These are phyloP conservation scores for Setaria italica DNA, from an alignment of 202 grass and related monocot species.

Conservation along the genomic window DNA sequence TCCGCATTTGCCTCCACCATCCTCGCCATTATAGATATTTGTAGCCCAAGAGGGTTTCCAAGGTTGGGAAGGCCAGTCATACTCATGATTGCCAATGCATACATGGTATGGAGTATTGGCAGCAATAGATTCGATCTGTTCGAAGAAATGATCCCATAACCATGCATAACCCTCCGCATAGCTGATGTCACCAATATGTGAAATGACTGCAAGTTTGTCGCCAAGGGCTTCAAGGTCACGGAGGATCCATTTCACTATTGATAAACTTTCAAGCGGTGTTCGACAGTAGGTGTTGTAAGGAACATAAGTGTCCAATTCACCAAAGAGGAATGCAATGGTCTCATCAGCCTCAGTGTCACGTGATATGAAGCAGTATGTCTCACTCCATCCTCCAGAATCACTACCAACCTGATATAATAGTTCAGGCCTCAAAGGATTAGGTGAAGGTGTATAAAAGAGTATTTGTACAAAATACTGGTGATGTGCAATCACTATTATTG, in stretches of 20 bases:
- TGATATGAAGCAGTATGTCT: conserved; percentile 77
- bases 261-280: conserved; percentile 76
- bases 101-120: conserved; percentile 83
- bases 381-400: conserved; percentile 78
- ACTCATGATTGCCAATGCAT: conserved; percentile 95
- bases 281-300: conserved; percentile 80
- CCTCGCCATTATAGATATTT: conserved; percentile 57
- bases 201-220: conserved; percentile 77
- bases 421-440: conserved; percentile 1
- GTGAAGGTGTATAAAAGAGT: not conserved
- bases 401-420: conserved; percentile 55
- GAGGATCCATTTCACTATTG: conserved; percentile 86
- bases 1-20: conserved; percentile 91
- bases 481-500: not conserved
- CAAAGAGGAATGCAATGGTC: conserved; percentile 80
- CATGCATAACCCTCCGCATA: conserved; percentile 89
- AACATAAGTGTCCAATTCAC: conserved; percentile 88
- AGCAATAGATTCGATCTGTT: conserved; percentile 87
- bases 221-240: conserved; percentile 83
- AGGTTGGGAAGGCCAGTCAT: conserved; percentile 91
- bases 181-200: conserved; percentile 95
- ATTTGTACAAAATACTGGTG: not conserved
- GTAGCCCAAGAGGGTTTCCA: conserved; percentile 79
- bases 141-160: conserved; percentile 98
- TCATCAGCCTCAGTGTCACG: conserved; percentile 73